phyloP scores from a whole-genome alignment of 2,329 filamentous ascomycete genomes.

The Phialophora verrucosa region DNA sequence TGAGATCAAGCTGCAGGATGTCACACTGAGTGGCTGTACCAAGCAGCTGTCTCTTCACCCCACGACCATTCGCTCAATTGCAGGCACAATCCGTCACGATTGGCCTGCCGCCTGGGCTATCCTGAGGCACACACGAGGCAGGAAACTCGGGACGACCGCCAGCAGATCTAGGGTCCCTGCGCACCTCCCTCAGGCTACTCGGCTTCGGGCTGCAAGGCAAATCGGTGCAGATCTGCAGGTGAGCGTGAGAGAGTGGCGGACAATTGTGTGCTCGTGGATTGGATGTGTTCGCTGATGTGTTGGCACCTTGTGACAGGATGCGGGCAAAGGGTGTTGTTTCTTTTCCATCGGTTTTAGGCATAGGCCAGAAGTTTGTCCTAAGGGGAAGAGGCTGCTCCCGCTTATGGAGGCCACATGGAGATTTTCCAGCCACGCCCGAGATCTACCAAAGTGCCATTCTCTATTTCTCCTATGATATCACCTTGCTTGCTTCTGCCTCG shows the following conservation, averaged over 20 bases:
- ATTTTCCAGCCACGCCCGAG: slow-evolving; percentile 4
- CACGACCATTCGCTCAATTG: slow-evolving; percentile 20
- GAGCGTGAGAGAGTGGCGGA: background rate
- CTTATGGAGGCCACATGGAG: slow-evolving; percentile 6
- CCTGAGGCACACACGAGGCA: slow-evolving; percentile 12
- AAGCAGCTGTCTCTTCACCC: slow-evolving; percentile 10
- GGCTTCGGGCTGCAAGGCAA: slow-evolving; percentile 21
- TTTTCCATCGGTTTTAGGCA: slow-evolving; percentile 32
- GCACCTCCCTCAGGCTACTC: slow-evolving; percentile 9
- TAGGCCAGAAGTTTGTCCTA: slow-evolving; percentile 23
- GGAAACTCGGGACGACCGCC: slow-evolving; percentile 11
- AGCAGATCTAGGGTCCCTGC: slow-evolving; percentile 27
- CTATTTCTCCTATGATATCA: slow-evolving; percentile 49
- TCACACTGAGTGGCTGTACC: slow-evolving; percentile 12
- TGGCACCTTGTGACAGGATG: slow-evolving; percentile 29
- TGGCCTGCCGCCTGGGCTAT: slow-evolving; percentile 10
- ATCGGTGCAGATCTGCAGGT: slow-evolving; percentile 20
- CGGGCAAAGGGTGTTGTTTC: slow-evolving; percentile 22
- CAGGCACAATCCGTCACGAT: slow-evolving; percentile 16
- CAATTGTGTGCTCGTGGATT: slow-evolving; percentile 12
- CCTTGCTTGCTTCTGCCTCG: slow-evolving; percentile 48
- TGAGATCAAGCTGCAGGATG: slow-evolving; percentile 20
- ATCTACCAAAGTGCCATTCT: slow-evolving; percentile 3
- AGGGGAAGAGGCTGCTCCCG: slow-evolving; percentile 10
- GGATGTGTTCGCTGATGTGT: slow-evolving; percentile 26